Percentiles rank a stretch among this genome's conserved stretches.
Evolutionary conservation across 257 asterid genomes (phyloP).

Genomic region (Penstemon davidsonii): DNA sequence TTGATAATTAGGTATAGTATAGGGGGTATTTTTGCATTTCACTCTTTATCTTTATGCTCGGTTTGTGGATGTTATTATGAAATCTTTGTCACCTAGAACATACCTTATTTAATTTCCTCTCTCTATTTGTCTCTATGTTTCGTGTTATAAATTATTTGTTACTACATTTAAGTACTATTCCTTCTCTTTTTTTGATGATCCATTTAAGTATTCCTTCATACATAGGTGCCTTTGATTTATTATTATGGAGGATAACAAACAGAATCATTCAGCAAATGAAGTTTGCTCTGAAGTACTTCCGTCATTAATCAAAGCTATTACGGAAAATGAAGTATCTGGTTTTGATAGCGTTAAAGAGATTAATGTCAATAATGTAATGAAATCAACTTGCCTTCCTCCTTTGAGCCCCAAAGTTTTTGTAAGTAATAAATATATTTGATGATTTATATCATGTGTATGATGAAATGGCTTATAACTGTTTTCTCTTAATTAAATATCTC

Average conservation of each 20-base stretch:
- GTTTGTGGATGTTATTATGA: too few relatives aligned
- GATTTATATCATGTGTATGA: not conserved
- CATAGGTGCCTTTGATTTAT: slow-evolving; percentile 5
- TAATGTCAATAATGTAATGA: slow-evolving; percentile 12
- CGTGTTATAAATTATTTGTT: too few relatives aligned
- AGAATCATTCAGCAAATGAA: slow-evolving; percentile 3
- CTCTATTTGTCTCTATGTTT: too few relatives aligned
- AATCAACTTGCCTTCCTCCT: slow-evolving; percentile 12
- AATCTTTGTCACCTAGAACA: too few relatives aligned
- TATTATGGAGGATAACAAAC: slow-evolving; percentile 30
- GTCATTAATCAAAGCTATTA: slow-evolving; percentile 39
- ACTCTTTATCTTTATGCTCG: too few relatives aligned
- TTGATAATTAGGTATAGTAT: too few relatives aligned
- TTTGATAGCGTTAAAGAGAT: slow-evolving; percentile 30
- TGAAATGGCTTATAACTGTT: too few relatives aligned
- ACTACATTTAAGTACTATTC: too few relatives aligned
- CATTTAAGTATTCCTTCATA: too few relatives aligned
- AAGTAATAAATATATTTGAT: not conserved
- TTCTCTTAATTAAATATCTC: slow-evolving; percentile 3
- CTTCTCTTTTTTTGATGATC: too few relatives aligned
- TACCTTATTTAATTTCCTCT: too few relatives aligned
- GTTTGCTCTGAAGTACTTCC: slow-evolving; percentile 36
- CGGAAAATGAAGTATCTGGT: slow-evolving; percentile 39
- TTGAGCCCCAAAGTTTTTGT: slow-evolving; percentile 20
- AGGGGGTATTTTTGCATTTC: too few relatives aligned